Conservation (phyloP, 768 basidiomycete genomes). For the Amanita pseudoporphyria region DNA sequence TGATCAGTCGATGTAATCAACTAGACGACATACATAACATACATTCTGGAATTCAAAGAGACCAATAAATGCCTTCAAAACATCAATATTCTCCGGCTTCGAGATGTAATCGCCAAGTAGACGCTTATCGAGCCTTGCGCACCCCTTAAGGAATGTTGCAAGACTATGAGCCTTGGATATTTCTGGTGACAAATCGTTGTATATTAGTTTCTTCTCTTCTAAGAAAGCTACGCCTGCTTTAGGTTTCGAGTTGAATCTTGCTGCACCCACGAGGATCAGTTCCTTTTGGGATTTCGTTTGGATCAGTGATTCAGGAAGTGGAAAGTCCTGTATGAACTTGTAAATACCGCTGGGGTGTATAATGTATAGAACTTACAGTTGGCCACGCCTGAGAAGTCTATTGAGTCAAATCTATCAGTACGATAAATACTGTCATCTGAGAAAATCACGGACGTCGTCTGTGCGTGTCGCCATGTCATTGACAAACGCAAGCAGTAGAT, state of each 20-base stretch:
- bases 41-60: slow-evolving; percentile 89
- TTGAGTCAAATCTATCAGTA: slow-evolving; percentile 7
- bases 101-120: slow-evolving; percentile 91
- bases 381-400: slow-evolving; percentile 53
- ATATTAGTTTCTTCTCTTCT: slow-evolving; percentile 88
- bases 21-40: slow-evolving; percentile 16
- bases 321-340: slow-evolving; percentile 37
- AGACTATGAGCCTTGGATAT: slow-evolving; percentile 57
- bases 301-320: slow-evolving; percentile 46
- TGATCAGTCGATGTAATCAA: neutral
- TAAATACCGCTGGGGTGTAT: slow-evolving; percentile 1
- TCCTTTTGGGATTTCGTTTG: slow-evolving; percentile 80
- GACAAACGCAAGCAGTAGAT: slow-evolving; percentile 78
- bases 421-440: slow-evolving; percentile 8
- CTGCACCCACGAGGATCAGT: slow-evolving; percentile 71
- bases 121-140: slow-evolving; percentile 83
- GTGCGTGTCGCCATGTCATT: slow-evolving; percentile 76
- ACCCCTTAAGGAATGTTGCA: slow-evolving; percentile 79
- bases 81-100: slow-evolving; percentile 73
- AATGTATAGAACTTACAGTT: slow-evolving; percentile 31
- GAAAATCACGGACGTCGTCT: slow-evolving; percentile 27
- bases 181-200: slow-evolving; percentile 47
- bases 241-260: slow-evolving; percentile 88
- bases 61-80: slow-evolving; percentile 80
- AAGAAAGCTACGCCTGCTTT: slow-evolving; percentile 85